Evolutionary conservation across 495 filamentous ascomycete species (phyloP), one percentile per base, ranked within the genome.

Genomic region (Parmelia sp.): DNA sequence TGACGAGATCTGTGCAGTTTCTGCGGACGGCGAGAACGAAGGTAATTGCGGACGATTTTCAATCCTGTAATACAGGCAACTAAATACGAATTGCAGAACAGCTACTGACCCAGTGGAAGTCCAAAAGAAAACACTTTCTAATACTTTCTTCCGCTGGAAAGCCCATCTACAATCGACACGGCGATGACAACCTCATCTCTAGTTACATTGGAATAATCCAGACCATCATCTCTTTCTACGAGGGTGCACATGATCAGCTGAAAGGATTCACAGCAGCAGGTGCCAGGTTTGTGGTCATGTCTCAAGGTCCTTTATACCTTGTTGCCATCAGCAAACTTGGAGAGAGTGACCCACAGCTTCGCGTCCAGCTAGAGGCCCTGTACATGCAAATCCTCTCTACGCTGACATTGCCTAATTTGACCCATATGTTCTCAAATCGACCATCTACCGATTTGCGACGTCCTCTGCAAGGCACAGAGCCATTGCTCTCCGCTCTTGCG

Each of bases 381-480:
- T 97, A 99, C 74, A 96, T 96, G 88, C 95, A 99, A 74, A 96
- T 99, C 49, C 75, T 97, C 42, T 97, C 94, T 15, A 97, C 95
- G 0, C 75, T 99, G 57, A 99, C 95, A 0, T 83, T 97, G 14
- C 91, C 94, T 3, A 88, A 84, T n/a, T 79, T 99, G 57, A 90
- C 86, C 49, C 87, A 89, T 70, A 86, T 97, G 39, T 99, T 99
- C 71, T 88, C 88, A 19, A 85, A 91, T 60, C 88, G 95, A 11
- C 91, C 91, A 5, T 95, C 91, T 53, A 96, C 90, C 31, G 94
- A 99, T 74, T 78, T 99, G 15, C 86, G 92, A 61, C 85, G 92
- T 65, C 94, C 94, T n/a, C 78, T 99, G 8, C 88, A 96, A 70
- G 95, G 95, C 11, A 96, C 95, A 3, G 95, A 99, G 69, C 84